Evolutionary conservation across 176 grass and related monocot species (phyloP), one percentile per base, ranked within the genome.

Genomic region (Aegilops umbellulata): DNA sequence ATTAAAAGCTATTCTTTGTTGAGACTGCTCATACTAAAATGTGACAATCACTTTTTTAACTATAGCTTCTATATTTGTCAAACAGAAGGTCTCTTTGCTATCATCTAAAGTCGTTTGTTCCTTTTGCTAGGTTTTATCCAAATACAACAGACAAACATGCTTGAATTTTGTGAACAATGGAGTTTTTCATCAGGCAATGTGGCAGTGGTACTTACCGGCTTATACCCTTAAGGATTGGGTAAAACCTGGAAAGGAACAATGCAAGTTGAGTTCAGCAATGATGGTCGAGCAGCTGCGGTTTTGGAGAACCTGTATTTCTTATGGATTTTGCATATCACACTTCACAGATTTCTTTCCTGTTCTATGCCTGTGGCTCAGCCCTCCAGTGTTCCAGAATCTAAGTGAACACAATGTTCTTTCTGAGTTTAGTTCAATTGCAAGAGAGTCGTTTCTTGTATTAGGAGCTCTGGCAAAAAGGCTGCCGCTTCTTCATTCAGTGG

Each of bases 341-440:
- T 99, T 94, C 65, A 44, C 90, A 84, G 92, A 99, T 80, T 94
- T 96, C 66, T 99, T 99, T 84, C 86, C 90, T 88, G 80, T 92
- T 81, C 55, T 99, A 38, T 96, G 90, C 62, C 76, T 90, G 4
- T 99, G 94, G 90, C 92, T 96, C 42, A 88, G 87, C 73, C 90
- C 82, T 86, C 92, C 91, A 57, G 46, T 41, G 2, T 91, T 93
- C 80, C 35, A 92, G 64, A 96, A 88, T 86, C 74, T 99, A 87
- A 90, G 68, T 85, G 85, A 86, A 76, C 85, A 71, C 34, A 83
- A 90, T 87, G 61, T 88, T 84, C 85, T 99, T 34, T 19, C 65
- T 64, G 97, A 99, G 76, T 99, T 94, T 85, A 65, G 70, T 88
- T 96, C 92, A 1, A 66, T 99, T 86, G 90, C 97, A 57, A 92